A percentile compares a stretch with the other conserved stretches of the same genome.
These are phyloP conservation scores for Vigna trinervia DNA, from an alignment of 306 rosid species.

Conservation along the genomic window DNA sequence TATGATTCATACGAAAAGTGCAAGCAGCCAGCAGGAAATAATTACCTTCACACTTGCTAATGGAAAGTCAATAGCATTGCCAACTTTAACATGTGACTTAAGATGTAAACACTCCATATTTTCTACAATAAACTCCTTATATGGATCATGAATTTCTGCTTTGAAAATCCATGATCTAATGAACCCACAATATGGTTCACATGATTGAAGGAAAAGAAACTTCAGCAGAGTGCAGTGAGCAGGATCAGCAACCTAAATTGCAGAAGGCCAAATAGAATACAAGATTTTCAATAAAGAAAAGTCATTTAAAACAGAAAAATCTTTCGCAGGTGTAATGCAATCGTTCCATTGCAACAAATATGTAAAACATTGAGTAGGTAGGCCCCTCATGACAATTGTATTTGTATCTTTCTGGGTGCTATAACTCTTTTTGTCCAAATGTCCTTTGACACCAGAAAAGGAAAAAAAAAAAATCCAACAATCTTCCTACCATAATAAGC, in stretches of 20 bases:
- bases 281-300: slow-evolving; percentile 13
- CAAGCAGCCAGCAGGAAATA: slow-evolving; percentile 27
- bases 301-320: slow-evolving; percentile 5
- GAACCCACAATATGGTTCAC: slow-evolving; percentile 91
- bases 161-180: slow-evolving; percentile 95
- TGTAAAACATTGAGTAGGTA: slow-evolving; percentile 4
- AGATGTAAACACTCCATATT: slow-evolving; percentile 49
- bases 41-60: slow-evolving; percentile 74
- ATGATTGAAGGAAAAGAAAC: slow-evolving; percentile 84
- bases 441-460: not conserved
- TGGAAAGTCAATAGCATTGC: slow-evolving; percentile 58
- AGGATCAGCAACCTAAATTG: slow-evolving; percentile 92
- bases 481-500: slow-evolving; percentile 1
- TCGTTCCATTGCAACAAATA: slow-evolving; percentile 7
- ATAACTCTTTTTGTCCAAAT: not conserved
- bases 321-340: not conserved
- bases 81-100: slow-evolving; percentile 49
- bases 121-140: slow-evolving; percentile 83
- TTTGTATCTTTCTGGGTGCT: not conserved
- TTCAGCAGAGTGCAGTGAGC: slow-evolving; percentile 78
- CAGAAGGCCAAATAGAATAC: slow-evolving; percentile 11
- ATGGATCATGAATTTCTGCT: slow-evolving; percentile 94
- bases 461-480: slow-evolving; percentile 11
- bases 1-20: slow-evolving; percentile 39
- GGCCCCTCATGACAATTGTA: not conserved